Base-by-base conservation (phyloP, 345 rosid genomes). In the Psidium friedrichsthalianum region DNA sequence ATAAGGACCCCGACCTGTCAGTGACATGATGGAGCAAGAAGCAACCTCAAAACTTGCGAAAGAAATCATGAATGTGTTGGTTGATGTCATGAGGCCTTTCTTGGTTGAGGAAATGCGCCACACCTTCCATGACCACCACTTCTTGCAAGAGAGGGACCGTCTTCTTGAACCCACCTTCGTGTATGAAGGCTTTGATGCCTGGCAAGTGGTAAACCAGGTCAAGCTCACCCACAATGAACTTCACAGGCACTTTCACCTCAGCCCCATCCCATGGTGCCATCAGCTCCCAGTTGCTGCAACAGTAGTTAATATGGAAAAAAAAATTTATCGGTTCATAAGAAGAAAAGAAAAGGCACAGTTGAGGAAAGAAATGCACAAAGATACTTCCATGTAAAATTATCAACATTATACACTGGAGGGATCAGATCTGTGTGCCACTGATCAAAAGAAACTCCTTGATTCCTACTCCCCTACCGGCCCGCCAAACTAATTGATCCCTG, bases 221-320 rank as follows among this genome's bases (percentile, higher is more conserved):
- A 69, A 82, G 89, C 29, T 90, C 90, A 1, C 90, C 90, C 15
- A 95, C 89, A 3, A 95, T 90, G 86, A 93, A 95, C 89, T 95
- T 95, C 22, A 89, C 91, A 1, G 98, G 98, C 61, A 94, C 97
- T 53, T 82, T 29, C 27, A 95, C 87, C 88, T 83, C 84, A 61
- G 88, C 85, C 51, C 94, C 93, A 0, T 92, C 90, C 97, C 95
- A 97, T 2, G 98, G 89, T 3, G 94, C 93, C 11, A 92, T 92
- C 32, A 94, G 92, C 86, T 95, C 96, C 96, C 95, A 91, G 86
- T 90, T 95, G 88, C 98, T 95, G 89, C 89, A 57, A 51, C 51
- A 47, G 49, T 11, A 51, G 51, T 80, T 84, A 82, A 27, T 87
- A 54, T 13, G 25, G 11, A 57, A 52, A 64, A 85, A 49, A 8